Percentiles rank a stretch among this genome's conserved stretches.
These are phyloP conservation scores for Pyricularia grisea DNA, from an alignment of 2,329 filamentous ascomycete genomes.

Conservation along the genomic window DNA sequence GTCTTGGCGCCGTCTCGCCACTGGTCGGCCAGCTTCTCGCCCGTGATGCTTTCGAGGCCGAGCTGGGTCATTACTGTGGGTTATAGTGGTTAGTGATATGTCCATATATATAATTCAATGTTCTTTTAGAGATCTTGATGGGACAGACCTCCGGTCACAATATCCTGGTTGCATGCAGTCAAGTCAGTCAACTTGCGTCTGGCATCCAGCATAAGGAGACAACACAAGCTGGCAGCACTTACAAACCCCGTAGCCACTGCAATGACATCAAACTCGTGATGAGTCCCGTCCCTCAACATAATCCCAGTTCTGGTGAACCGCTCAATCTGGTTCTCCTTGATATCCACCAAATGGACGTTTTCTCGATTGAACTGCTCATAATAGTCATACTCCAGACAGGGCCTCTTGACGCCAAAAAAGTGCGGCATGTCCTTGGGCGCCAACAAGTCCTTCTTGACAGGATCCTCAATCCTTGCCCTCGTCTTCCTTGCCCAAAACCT, in stretches of 20 bases:
- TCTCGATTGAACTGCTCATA: background rate
- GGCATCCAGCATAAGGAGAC: background rate
- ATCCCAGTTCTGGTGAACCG: background rate
- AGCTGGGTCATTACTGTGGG: slow-evolving; percentile 31
- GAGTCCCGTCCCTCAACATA: background rate
- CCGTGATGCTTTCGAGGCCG: slow-evolving; percentile 29
- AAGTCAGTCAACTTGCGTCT: background rate
- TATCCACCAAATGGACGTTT: background rate
- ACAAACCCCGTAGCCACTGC: background rate
- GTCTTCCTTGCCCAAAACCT: background rate
- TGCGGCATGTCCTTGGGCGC: background rate
- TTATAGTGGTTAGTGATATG: too few species aligned
- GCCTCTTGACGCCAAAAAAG: background rate
- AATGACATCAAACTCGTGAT: background rate
- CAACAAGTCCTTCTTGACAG: background rate
- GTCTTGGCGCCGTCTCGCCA: slow-evolving; percentile 31
- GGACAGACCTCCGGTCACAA: background rate
- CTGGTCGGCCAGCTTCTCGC: slow-evolving; percentile 27
- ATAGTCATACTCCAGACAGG: background rate
- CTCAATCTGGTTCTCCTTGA: background rate
- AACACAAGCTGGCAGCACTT: background rate
- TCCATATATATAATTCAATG: too few species aligned
- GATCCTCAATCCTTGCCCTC: background rate
- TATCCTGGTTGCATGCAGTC: background rate
- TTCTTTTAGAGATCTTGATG: slow-evolving; percentile 12